These are phyloP conservation scores for Glycine latifolia DNA, from an alignment of 306 rosid genomes.

Conservation along the genomic window DNA sequence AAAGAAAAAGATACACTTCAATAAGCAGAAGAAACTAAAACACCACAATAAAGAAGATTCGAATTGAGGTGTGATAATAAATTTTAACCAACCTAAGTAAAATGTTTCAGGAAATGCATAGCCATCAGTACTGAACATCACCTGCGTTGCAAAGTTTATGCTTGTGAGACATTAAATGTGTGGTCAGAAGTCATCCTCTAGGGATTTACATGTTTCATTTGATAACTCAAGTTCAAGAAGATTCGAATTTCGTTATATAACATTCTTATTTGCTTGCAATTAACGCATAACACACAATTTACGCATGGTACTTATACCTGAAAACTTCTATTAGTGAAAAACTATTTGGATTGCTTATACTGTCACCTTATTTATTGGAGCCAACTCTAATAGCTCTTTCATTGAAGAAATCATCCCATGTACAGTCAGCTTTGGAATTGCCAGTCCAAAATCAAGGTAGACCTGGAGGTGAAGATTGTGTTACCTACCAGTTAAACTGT, in stretches of 20 bases:
- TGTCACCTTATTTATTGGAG: constrained; percentile 87
- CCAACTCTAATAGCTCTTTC: constrained; percentile 87
- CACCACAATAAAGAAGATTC: constrained; percentile 15
- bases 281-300: neutral
- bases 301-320: neutral
- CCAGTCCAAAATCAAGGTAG: constrained; percentile 91
- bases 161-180: constrained; percentile 37
- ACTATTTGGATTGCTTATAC: constrained; percentile 12
- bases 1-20: no score
- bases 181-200: constrained; percentile 9
- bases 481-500: constrained; percentile 23
- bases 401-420: constrained; percentile 90
- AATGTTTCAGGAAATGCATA: constrained; percentile 86
- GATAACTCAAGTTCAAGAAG: constrained; percentile 1
- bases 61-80: constrained; percentile 15
- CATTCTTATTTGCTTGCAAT: neutral
- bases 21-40: constrained; percentile 30
- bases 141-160: constrained; percentile 70
- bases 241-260: neutral
- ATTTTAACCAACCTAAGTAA: constrained; percentile 74
- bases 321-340: neutral
- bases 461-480: constrained; percentile 58
- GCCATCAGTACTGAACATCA: constrained; percentile 93
- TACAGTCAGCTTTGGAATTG: constrained; percentile 85
- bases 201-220: neutral